Base-by-base conservation (phyloP, 1,284 basidiomycete species). In the Heterobasidion parviporum region DNA sequence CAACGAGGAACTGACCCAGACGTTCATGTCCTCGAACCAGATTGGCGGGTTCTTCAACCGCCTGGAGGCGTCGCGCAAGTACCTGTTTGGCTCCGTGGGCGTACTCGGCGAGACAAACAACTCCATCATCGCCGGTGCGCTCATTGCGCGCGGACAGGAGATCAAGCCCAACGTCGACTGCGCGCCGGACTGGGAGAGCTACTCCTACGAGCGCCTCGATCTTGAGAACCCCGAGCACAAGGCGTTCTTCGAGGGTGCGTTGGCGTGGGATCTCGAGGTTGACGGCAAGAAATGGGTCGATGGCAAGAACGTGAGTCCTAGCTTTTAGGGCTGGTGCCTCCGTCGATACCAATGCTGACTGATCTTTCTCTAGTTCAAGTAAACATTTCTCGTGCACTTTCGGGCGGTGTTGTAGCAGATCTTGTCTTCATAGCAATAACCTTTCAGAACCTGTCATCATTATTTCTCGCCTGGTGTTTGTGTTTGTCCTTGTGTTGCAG, bases 11-110 rank as follows among this genome's bases (percentile, higher is more conserved):
- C 86, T 99, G 62, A 95, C 93, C 45, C 83, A 86, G 72, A 81
- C 81, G 56, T 97, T 94, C 82, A 97, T 93, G 94, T 94, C 91
- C 56, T 83, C 86, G 64, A 89, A 90, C 76, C 87, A 88, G 74
- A 87, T 98, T 67, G 83, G 83, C 59, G 96, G 96, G 33, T 94
- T 97, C 85, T 98, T 96, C 83, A 89, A 93, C 78, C 93, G 96
- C 62, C 85, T 98, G 15, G 94, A 97, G 77, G 94, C 84, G 32
- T 93, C 93, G 46, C 86, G 94, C 72, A 96, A 97, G 72, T 94
- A 94, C 81, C 82, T 96, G 63, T 97, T 98, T 72, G 95, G 88
- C 43, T 96, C 93, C 45, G 73, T 94, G 53, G 93, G 92, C 72
- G 96, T 98, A 33, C 86, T 95, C 59, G 95, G 95, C 66, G 75